phyloP scores from a whole-genome alignment of 169 alveolate genomes.

The Eimeria praecox region DNA sequence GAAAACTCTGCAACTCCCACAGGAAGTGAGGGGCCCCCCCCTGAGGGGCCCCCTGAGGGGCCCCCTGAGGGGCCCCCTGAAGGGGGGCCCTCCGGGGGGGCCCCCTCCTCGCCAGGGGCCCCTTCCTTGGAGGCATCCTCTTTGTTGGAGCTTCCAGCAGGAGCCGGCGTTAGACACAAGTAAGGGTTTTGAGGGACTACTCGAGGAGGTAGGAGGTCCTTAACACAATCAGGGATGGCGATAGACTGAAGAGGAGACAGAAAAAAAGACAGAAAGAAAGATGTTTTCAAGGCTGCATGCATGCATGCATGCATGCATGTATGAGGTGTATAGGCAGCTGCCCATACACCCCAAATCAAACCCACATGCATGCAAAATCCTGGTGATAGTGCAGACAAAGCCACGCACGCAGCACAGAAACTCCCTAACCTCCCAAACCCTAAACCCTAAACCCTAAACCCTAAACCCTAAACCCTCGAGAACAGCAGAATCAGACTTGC shows the following conservation, averaged over 20 bases:
- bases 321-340: not conserved
- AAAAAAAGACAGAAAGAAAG: not conserved
- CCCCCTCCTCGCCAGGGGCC: slow-evolving; percentile 29
- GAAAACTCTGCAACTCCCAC: slow-evolving; percentile 35
- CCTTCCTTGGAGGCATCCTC: not conserved
- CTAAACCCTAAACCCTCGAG: slow-evolving; percentile 47
- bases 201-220: not conserved
- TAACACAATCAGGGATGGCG: not conserved
- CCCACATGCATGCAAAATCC: not conserved
- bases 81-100: not conserved
- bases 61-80: too few species aligned
- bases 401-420: too few species aligned
- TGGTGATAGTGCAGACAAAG: too few species aligned
- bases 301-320: too few species aligned
- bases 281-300: too few species aligned
- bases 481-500: not conserved
- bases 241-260: not conserved
- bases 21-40: slow-evolving; percentile 18
- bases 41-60: not conserved
- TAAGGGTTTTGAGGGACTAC: slow-evolving; percentile 25
- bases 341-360: not conserved
- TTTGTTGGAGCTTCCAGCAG: not conserved
- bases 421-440: slow-evolving; percentile 8
- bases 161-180: slow-evolving; percentile 5
- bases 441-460: slow-evolving; percentile 24